These are phyloP conservation scores for Thamnidium elegans DNA, from an alignment of 192 early-diverging fungal genomes.

Conservation along the genomic window DNA sequence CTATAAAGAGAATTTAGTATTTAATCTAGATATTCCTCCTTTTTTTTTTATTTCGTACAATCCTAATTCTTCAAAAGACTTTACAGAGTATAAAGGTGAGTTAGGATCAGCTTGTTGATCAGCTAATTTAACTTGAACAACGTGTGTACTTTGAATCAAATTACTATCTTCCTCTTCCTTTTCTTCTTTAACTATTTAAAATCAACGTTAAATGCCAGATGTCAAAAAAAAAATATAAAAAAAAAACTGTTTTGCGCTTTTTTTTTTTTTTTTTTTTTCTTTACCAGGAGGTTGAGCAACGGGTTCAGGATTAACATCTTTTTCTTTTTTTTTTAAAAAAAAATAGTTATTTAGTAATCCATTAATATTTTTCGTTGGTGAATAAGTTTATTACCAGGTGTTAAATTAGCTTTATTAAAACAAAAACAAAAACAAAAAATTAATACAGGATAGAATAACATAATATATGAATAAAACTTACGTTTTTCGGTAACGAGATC, in stretches of 20 bases:
- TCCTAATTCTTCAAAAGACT: constrained; percentile 75
- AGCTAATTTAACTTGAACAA: constrained; percentile 51
- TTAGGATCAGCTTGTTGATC: constrained; percentile 68
- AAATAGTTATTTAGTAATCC: too few species aligned
- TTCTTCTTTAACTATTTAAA: background rate
- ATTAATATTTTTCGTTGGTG: too few species aligned
- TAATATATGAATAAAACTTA: background rate
- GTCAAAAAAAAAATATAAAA: too few species aligned
- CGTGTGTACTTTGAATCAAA: constrained; percentile 45
- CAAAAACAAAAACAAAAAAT: too few species aligned
- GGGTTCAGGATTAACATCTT: background rate
- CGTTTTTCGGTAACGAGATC: constrained; percentile 13
- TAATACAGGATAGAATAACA: too few species aligned
- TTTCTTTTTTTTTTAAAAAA: too few species aligned
- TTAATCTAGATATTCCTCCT: background rate
- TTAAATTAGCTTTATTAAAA: too few species aligned
- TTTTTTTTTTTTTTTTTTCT: background rate
- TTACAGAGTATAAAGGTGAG: constrained; percentile 75
- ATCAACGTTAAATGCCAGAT: background rate
- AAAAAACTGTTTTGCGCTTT: too few species aligned
- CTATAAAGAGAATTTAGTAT: constrained; percentile 37
- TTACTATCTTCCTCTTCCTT: constrained; percentile 8
- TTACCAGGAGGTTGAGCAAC: background rate
- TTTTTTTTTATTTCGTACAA: constrained; percentile 40
- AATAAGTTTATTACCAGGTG: too few species aligned